Base-by-base conservation (phyloP, 2,329 filamentous ascomycete species). In the Fusarium siculi region DNA sequence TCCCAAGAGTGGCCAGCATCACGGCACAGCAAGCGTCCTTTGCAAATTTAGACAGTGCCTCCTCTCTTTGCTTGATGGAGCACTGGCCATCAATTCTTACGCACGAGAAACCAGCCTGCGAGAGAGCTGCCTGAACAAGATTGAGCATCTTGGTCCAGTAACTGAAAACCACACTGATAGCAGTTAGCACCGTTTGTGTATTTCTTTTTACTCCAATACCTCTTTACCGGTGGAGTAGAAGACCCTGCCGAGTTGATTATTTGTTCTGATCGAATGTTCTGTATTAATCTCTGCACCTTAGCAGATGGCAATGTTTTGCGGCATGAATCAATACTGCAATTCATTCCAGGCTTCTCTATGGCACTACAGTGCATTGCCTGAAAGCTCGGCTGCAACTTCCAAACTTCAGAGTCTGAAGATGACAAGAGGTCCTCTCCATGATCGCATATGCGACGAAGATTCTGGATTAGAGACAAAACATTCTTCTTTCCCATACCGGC, bases 1-100 rank as follows among this genome's bases (percentile, higher is more conserved):
- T 79, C 1, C 73, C 79, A n/a, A 82, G 78, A 1, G 70, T 79
- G 15, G 80, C 76, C 2, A 83, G 75, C 56, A 83, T 78, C 1
- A 81, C 68, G 3, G 28, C 71, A 60, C 75, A 76, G 4, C 23
- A 37, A 1, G 65, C 40, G 39, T 78, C 62, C 1, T 60, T 28
- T 11, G 25, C 58, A 32, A 79, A 80, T 15, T 19, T 11, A 0
- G 40, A 34, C 11, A 79, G 30, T 1, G 75, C 65, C 1, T 53
- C 9, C 14, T 30, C 15, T 9, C 79, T 30, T 15, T 60, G 23
- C 2, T 62, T 23, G 3, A 78, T 57, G 0, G 68, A 59, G 0
- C n/a, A 40, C 36, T 70, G 49, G 14, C 79, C 80, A 28, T 82
- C 80, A 14, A 82, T 79, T 4, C 79, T 75, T 21, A 44, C 32